Conservation (phyloP, 495 filamentous ascomycete genomes). For the Penicillium riverlandense region DNA sequence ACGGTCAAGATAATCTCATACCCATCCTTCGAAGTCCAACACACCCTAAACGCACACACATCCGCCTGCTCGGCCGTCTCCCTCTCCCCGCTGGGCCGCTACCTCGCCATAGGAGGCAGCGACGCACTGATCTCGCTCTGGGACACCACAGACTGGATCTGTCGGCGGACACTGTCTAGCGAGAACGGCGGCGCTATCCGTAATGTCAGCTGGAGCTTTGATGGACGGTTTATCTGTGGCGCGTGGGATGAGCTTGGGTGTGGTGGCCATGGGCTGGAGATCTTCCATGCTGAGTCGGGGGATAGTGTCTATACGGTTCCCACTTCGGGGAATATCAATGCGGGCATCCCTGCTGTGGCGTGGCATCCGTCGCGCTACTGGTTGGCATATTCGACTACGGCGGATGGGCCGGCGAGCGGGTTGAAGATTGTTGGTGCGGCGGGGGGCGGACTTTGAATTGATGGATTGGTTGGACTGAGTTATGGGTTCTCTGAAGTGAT, state of each 20-base stretch:
- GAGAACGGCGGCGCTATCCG: slow-evolving; percentile 69
- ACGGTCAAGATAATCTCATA: slow-evolving; percentile 72
- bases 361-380: slow-evolving; percentile 91
- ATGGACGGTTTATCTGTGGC: slow-evolving; percentile 79
- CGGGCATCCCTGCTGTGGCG: slow-evolving; percentile 55
- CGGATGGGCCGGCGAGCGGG: slow-evolving; percentile 63
- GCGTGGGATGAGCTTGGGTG: slow-evolving; percentile 67
- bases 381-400: slow-evolving; percentile 82
- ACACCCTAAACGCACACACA: slow-evolving; percentile 76
- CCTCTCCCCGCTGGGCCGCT: slow-evolving; percentile 67
- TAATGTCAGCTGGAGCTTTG: slow-evolving; percentile 84
- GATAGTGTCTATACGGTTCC: slow-evolving; percentile 78
- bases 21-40: slow-evolving; percentile 39
- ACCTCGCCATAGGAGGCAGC: slow-evolving; percentile 80
- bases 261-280: slow-evolving; percentile 49
- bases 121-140: slow-evolving; percentile 86
- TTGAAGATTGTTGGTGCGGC: slow-evolving; percentile 74
- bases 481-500: no score
- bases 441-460: slow-evolving; percentile 24
- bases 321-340: slow-evolving; percentile 46
- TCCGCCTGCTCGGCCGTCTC: slow-evolving; percentile 65
- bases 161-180: slow-evolving; percentile 67
- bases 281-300: slow-evolving; percentile 82
- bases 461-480: not conserved
- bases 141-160: slow-evolving; percentile 91